Conservation (phyloP, 495 filamentous ascomycete genomes). For the Rostrohypoxylon terebratum region DNA sequence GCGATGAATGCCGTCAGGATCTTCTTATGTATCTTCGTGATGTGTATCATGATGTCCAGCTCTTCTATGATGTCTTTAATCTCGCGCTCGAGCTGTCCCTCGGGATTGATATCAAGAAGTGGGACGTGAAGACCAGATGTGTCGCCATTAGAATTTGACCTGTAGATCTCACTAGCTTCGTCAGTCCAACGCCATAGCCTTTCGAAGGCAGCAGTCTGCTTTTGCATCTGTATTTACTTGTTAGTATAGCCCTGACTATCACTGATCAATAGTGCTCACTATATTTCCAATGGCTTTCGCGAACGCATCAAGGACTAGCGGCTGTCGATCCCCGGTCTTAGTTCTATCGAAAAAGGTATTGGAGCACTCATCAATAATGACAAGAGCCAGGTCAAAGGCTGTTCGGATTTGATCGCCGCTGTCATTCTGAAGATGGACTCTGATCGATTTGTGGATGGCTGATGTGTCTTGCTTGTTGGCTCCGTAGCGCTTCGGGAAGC, state of each 20-base stretch:
- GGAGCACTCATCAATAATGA: conserved; percentile 74
- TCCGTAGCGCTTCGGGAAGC: conserved; percentile 75
- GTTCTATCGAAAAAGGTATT: conserved; percentile 72
- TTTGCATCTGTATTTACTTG: conserved; percentile 54
- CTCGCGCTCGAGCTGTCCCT: conserved; percentile 72
- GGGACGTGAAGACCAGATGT: conserved; percentile 55
- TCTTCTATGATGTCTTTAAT: conserved; percentile 80
- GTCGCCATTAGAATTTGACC: conserved; percentile 41
- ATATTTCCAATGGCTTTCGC: conserved; percentile 63
- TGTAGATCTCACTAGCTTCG: conserved; percentile 44
- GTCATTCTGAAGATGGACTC: conserved; percentile 43
- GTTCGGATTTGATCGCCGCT: conserved; percentile 71
- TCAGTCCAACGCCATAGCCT: conserved; percentile 54
- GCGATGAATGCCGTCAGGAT: conserved; percentile 69
- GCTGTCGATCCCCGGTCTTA: conserved; percentile 67
- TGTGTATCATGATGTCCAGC: conserved; percentile 75
- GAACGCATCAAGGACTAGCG: conserved; percentile 77
- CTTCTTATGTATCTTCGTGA: conserved; percentile 67
- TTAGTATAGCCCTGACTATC: too few species aligned
- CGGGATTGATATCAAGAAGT: conserved; percentile 73
- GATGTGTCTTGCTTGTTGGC: conserved; percentile 74
- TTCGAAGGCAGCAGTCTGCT: conserved; percentile 52
- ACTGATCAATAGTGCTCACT: conserved; percentile 48
- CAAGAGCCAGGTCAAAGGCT: conserved; percentile 72
- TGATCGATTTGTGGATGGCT: conserved; percentile 72